Evolutionary conservation across 129 eudicot genomes (phyloP).

Genomic region (Logfia minima): DNA sequence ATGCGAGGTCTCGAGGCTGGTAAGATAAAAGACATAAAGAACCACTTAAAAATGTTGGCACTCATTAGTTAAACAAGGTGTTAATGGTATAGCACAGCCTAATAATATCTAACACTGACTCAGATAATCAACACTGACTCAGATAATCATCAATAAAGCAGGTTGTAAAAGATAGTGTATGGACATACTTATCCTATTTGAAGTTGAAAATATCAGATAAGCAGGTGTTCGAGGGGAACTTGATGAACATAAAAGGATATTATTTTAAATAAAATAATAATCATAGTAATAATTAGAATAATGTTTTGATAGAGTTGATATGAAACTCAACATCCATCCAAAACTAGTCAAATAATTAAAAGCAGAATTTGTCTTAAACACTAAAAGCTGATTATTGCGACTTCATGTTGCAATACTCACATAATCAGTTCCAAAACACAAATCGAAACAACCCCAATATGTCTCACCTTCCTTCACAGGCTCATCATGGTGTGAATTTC

Average conservation of each 20-base stretch:
- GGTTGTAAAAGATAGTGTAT: too few species aligned
- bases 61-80: not conserved
- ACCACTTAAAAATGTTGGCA: not conserved
- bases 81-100: too few species aligned
- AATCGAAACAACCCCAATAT: slow-evolving; percentile 7
- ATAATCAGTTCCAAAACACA: slow-evolving; percentile 2
- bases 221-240: not conserved
- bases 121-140: too few species aligned
- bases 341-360: not conserved
- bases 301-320: not conserved
- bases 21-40: slow-evolving; percentile 6
- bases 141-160: too few species aligned
- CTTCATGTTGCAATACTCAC: too few species aligned
- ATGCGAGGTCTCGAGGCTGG: slow-evolving; percentile 68
- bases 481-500: slow-evolving; percentile 48
- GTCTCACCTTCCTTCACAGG: slow-evolving; percentile 52
- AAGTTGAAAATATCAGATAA: not conserved
- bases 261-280: not conserved
- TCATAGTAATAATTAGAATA: not conserved
- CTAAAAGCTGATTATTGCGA: not conserved
- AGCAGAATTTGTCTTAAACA: not conserved
- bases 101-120: too few species aligned
- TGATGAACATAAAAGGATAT: not conserved
- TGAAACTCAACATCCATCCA: not conserved
- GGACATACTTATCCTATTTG: not conserved